phyloP scores from a whole-genome alignment of 306 rosid genomes.

The Neltuma alba region DNA sequence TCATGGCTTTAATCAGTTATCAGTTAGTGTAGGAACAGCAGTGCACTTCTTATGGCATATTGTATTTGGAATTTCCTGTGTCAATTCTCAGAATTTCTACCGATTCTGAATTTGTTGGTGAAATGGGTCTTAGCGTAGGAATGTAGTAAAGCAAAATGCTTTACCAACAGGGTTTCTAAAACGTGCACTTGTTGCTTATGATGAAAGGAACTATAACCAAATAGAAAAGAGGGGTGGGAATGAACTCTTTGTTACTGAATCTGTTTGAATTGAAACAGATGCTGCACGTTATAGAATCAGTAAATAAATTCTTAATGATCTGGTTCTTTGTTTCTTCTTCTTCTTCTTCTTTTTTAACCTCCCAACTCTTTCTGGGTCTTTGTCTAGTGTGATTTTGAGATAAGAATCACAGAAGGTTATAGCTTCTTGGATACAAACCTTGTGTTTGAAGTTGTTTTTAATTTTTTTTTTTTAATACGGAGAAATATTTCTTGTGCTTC shows the following conservation, averaged over 20 bases:
- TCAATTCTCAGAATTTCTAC: conserved; percentile 1
- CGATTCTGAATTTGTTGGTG: background rate
- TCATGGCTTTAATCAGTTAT: background rate
- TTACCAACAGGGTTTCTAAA: conserved; percentile 17
- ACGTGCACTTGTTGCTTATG: conserved; percentile 1
- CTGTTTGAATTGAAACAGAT: background rate
- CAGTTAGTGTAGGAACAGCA: background rate
- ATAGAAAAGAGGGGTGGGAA: background rate
- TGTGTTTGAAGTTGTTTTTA: no score
- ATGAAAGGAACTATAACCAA: conserved; percentile 11
- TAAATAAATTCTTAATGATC: background rate
- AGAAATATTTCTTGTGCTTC: background rate
- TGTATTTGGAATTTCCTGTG: background rate
- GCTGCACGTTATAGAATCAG: background rate
- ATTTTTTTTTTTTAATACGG: background rate
- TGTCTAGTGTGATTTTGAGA: background rate
- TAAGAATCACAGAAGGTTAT: background rate
- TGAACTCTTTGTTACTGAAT: background rate
- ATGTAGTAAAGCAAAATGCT: conserved; percentile 31
- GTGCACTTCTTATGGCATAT: background rate
- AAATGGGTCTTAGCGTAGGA: conserved; percentile 17
- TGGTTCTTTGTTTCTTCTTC: background rate
- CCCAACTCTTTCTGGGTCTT: background rate
- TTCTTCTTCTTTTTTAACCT: background rate
- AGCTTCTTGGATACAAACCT: background rate